Evolutionary conservation across 257 asterid genomes (phyloP), one percentile per base, ranked within the genome.

Genomic region (Solanum peruvianum): DNA sequence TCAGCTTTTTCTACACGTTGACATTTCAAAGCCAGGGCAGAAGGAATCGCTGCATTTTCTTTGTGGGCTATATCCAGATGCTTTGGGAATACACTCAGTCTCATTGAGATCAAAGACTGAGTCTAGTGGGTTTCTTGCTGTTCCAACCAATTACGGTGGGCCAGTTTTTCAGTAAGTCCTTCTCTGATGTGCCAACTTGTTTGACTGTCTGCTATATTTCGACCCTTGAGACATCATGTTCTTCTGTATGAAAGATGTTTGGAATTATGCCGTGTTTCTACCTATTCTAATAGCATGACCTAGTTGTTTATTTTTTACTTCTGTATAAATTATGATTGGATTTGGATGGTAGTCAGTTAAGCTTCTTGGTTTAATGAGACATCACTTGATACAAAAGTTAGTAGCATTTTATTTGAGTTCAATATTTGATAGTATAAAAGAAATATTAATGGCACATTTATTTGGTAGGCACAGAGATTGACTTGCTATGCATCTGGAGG

Each of bases 61-160:
- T 25, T 97, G 99, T 56, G 99, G 98, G 66, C 80, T 95, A 88
- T 97, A 97, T 87, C 98, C 98, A 1, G 99, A 97, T 94, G 99
- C 99, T 88, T 88, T 97, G 64, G 98, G 99, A 85, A 94, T 97
- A 92, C 99, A 95, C 90, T 94, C 98, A 2, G 96, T 94, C 87
- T 86, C 94, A 13, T 49, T 95, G 92, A 93, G 96, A 89, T 92
- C 95, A 12, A 97, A 94, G 89, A 85, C 64, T 1, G 95, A 94
- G 87, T 72, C 95, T 88, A 87, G 94, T 11, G 95, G 93, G 70
- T 93, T 91, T 84, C 90, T 88, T 67, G 92, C 58, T 84, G 89
- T 87, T 88, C 93, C 96, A 33, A 87, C 91, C 52, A 92, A 89
- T 42, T 97, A 97, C 90, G 90, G 85, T 70, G 99, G 98, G 87